These are phyloP conservation scores for Penicillium herquei DNA, from an alignment of 495 filamentous ascomycete species.

Conservation along the genomic window DNA sequence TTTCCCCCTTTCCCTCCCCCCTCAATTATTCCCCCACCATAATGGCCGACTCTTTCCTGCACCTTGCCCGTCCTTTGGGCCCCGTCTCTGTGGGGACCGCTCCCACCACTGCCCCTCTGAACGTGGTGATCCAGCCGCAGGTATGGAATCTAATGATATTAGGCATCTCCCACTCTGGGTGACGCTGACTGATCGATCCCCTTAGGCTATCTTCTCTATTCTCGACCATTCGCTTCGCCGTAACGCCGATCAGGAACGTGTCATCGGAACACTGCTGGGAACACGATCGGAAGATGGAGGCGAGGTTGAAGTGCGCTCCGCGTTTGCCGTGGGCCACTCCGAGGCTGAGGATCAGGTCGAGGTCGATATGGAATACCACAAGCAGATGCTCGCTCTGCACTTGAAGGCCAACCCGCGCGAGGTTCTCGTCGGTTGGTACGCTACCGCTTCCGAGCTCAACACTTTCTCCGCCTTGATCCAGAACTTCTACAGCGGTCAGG, in stretches of 20 bases:
- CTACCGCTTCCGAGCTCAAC: slow-evolving; percentile 92
- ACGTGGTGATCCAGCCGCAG: slow-evolving; percentile 92
- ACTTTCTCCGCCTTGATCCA: slow-evolving; percentile 97
- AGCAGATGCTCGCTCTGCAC: slow-evolving; percentile 94
- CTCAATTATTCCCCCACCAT: slow-evolving; percentile 30
- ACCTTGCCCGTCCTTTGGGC: slow-evolving; percentile 88
- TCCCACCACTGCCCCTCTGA: slow-evolving; percentile 81
- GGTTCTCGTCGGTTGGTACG: slow-evolving; percentile 96
- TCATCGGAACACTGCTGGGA: slow-evolving; percentile 93
- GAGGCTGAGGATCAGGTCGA: slow-evolving; percentile 98
- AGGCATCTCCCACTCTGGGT: not conserved
- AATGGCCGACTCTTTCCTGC: slow-evolving; percentile 91
- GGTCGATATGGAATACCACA: slow-evolving; percentile 99
- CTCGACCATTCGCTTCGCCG: slow-evolving; percentile 94
- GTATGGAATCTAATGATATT: slow-evolving; percentile 49
- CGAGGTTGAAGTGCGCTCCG: slow-evolving; percentile 91
- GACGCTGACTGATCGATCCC: too few species aligned
- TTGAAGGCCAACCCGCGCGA: slow-evolving; percentile 92
- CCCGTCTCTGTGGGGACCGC: slow-evolving; percentile 74
- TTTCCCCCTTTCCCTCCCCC: slow-evolving; percentile 15
- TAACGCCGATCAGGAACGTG: slow-evolving; percentile 84
- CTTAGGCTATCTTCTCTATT: slow-evolving; percentile 89
- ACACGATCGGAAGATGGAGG: slow-evolving; percentile 91
- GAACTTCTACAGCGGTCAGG: slow-evolving; percentile 97
- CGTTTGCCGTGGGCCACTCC: slow-evolving; percentile 96